Base-by-base conservation (phyloP, 2,329 filamentous ascomycete species). In the Truncatella angustata region DNA sequence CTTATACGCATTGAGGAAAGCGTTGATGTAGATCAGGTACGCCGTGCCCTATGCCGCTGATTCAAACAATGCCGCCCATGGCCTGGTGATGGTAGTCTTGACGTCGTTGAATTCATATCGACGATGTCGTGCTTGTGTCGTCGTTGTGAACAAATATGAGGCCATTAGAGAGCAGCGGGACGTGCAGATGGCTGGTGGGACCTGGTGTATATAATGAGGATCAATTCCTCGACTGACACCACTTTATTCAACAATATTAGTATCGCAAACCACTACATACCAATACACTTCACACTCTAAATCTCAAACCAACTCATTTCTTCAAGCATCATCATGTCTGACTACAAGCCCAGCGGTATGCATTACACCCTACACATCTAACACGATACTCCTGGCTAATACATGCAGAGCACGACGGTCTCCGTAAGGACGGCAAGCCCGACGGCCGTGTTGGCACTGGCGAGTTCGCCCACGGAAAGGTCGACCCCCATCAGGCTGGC, bases 361-460 rank as follows among this genome's bases (percentile, higher is more conserved):
- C 4, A 20, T 9, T 14, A 6, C 10, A 18, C 11, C 30, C 5
- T n/a, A n/a, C n/a, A 18, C 51, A 6, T 24, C 1, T 12, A 12
- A n/a, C n/a, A n/a, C n/a, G n/a, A n/a, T n/a, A n/a, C n/a, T n/a
- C n/a, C 24, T 9, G 18, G 18, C n/a, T 32, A 10, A 11, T 5
- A 10, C 24, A 14, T 5, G 1, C 20, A 70, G 69, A 74, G 63
- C 69, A 73, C 60, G 67, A 64, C 58, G 71, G 71, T 53, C 66
- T 73, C 53, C 70, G 69, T 58, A 63, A 73, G 59, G 71, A 74
- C 57, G 70, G 71, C 48, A 66, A 68, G 47, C 69, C 68, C 49
- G 71, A 73, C 56, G 62, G 68, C 59, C 66, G 71, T 53, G 69
- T 73, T 46, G 66, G 65, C 49, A 73, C 70, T 51, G 70, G 70